Evolutionary conservation across 2,329 filamentous ascomycete genomes (phyloP).

Genomic region (Curvularia sp.): DNA sequence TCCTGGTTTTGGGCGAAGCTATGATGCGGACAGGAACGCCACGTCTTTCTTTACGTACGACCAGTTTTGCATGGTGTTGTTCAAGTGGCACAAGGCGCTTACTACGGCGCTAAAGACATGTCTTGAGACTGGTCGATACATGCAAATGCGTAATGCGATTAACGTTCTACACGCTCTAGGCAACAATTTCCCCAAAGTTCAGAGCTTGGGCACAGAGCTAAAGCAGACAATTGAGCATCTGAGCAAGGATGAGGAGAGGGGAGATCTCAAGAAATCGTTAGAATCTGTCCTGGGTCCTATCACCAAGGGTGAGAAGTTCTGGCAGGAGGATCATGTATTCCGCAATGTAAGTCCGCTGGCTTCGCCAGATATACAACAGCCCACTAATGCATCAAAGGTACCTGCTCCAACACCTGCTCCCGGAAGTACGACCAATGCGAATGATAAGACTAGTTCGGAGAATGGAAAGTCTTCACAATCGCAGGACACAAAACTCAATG

Average conservation of each 20-base stretch:
- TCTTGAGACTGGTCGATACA: slow-evolving; percentile 85
- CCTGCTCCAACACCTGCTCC: slow-evolving; percentile 32
- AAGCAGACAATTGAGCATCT: slow-evolving; percentile 70
- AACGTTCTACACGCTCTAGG: slow-evolving; percentile 83
- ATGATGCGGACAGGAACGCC: slow-evolving; percentile 75
- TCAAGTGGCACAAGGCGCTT: slow-evolving; percentile 88
- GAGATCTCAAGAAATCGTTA: slow-evolving; percentile 78
- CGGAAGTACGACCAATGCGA: slow-evolving; percentile 39
- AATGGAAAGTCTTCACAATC: slow-evolving; percentile 55
- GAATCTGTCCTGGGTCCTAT: slow-evolving; percentile 75
- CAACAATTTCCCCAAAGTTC: slow-evolving; percentile 84
- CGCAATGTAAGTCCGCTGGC: slow-evolving; percentile 62
- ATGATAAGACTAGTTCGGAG: slow-evolving; percentile 37
- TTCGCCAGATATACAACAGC: neutral
- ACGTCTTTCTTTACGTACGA: slow-evolving; percentile 79
- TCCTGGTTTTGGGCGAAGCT: slow-evolving; percentile 78
- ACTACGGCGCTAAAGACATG: slow-evolving; percentile 82
- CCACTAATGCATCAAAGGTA: slow-evolving; percentile 29
- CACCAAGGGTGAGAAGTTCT: slow-evolving; percentile 70
- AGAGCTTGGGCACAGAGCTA: slow-evolving; percentile 80
- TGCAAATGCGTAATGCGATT: slow-evolving; percentile 96
- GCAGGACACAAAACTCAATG: slow-evolving; percentile 54
- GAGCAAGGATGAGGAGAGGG: slow-evolving; percentile 65
- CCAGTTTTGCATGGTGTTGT: slow-evolving; percentile 83
- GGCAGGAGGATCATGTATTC: slow-evolving; percentile 79